These are phyloP conservation scores for Scheffersomyces illinoinensis DNA, from an alignment of 1,139 yeast species.

Conservation along the genomic window DNA sequence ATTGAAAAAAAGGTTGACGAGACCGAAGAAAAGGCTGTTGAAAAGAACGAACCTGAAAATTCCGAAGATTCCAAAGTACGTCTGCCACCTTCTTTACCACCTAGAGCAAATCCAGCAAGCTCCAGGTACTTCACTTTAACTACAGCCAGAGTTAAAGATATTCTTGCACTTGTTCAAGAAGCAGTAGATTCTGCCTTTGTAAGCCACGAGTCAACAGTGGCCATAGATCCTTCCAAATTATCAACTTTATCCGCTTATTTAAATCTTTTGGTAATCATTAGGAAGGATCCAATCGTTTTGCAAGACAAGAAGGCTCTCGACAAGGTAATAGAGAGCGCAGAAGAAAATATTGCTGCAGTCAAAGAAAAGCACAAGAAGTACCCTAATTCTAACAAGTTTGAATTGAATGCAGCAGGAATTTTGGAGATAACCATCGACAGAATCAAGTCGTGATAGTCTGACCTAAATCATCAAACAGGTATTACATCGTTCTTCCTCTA, in stretches of 20 bases:
- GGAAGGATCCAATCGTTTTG: conserved; percentile 20
- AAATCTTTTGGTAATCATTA: conserved; percentile 53
- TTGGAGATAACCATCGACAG: conserved; percentile 43
- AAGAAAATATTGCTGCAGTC: conserved; percentile 14
- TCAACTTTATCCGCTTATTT: conserved; percentile 53
- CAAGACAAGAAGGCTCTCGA: conserved; percentile 21
- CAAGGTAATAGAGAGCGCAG: conserved; percentile 17
- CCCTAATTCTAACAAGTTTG: conserved; percentile 16
- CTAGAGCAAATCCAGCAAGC: conserved; percentile 8
- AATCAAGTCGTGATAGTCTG: conserved; percentile 12
- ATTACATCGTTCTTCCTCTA: neutral
- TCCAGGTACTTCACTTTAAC: conserved; percentile 40
- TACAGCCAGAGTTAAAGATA: conserved; percentile 34
- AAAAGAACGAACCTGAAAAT: neutral
- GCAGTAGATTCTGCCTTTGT: conserved; percentile 34
- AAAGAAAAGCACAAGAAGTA: conserved; percentile 12
- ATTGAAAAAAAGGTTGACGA: conserved; percentile 5
- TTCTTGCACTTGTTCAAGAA: conserved; percentile 38
- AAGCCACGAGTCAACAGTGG: conserved; percentile 5
- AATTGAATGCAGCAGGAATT: conserved; percentile 39
- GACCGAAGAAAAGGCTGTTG: neutral
- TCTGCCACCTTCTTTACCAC: conserved; percentile 24
- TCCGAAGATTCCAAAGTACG: conserved; percentile 8
- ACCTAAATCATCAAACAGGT: neutral
- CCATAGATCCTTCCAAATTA: conserved; percentile 29